Evolutionary conservation across 2,329 filamentous ascomycete species (phyloP).

Genomic region (Rhynchosporium secalis): DNA sequence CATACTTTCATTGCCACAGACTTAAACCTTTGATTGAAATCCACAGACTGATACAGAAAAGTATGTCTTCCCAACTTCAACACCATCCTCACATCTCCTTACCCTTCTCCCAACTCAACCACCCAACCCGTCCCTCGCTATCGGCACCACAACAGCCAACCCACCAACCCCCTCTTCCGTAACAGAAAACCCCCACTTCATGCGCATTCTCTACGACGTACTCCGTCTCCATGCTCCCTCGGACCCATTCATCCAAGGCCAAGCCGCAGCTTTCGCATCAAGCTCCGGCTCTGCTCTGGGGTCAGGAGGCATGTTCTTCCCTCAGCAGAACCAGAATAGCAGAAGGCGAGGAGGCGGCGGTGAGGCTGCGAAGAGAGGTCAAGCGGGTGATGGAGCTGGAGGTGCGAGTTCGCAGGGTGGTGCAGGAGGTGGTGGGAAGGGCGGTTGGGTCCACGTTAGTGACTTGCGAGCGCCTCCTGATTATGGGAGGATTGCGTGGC

Average conservation of each 20-base stretch:
- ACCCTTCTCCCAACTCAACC: conserved; percentile 60
- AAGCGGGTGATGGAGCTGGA: conserved; percentile 50
- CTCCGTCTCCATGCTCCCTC: conserved; percentile 54
- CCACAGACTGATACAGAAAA: conserved; percentile 36
- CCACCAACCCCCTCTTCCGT: conserved; percentile 63
- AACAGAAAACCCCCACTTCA: conserved; percentile 58
- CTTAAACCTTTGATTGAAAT: neutral
- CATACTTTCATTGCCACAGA: neutral
- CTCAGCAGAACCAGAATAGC: conserved; percentile 40
- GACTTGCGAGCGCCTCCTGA: conserved; percentile 65
- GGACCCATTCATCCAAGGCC: conserved; percentile 56
- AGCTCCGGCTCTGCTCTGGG: conserved; percentile 56
- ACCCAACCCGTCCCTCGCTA: conserved; percentile 53
- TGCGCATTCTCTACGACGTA: conserved; percentile 59
- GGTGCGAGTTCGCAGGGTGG: conserved; percentile 61
- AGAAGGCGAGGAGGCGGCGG: conserved; percentile 21
- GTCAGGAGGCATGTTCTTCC: conserved; percentile 53
- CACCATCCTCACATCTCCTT: conserved; percentile 53
- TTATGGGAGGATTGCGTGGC: conserved; percentile 67
- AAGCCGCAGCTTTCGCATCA: conserved; percentile 61
- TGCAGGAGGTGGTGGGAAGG: conserved; percentile 57
- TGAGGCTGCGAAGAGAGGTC: conserved; percentile 42
- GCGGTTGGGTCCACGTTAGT: conserved; percentile 65
- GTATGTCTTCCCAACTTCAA: conserved; percentile 57
- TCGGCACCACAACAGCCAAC: conserved; percentile 59